Evolutionary conservation across 805 yeast species (phyloP), one percentile per base, ranked within the genome.

Genomic region (Schizosaccharomyces octosporus): DNA sequence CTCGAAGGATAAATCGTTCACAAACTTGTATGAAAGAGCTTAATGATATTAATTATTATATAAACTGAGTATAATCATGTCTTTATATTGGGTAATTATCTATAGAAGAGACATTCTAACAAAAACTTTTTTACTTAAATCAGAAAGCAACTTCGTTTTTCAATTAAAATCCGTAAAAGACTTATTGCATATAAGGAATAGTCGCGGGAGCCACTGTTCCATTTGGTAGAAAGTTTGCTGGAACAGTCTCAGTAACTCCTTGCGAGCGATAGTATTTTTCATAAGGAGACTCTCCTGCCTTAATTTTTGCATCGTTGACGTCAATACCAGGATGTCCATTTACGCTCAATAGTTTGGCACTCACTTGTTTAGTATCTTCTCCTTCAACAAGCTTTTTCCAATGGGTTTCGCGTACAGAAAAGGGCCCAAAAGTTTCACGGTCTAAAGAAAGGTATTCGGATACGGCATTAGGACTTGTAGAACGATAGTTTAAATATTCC

Each of bases 401-500:
- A 27, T 45, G 21, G n/a, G 24, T 17, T 21, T 39, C 27, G 17
- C 55, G 63, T 17, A 63, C 62, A 45, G 61, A 45, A 57, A 61
- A 61, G 6, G 62, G 63, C 2, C 68, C 68, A 45, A 65, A 64
- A n/a, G 66, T 65, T 54, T 67, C 67, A 13, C 55, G 48, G 43
- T 67, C 69, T 9, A 67, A 27, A 7, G 42, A 21, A 48, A 64
- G 55, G 45, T 67, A 67, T 54, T 67, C 67, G 24, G 61, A 48
- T 17, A 64, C 48, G 3, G 65, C 63, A 7, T 59, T 62, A 4
- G 66, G 48, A 31, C 63, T 64, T 4, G 65, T 57, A n/a, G 55
- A 63, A 13, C 64, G 62, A 51, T 67, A 66, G 11, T 68, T 59
- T 29, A 71, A 63, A 43, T 64, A 65, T 17, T 66, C 68, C 65